phyloP scores from a whole-genome alignment of 495 filamentous ascomycete genomes.

The Jackrogersella multiformis region DNA sequence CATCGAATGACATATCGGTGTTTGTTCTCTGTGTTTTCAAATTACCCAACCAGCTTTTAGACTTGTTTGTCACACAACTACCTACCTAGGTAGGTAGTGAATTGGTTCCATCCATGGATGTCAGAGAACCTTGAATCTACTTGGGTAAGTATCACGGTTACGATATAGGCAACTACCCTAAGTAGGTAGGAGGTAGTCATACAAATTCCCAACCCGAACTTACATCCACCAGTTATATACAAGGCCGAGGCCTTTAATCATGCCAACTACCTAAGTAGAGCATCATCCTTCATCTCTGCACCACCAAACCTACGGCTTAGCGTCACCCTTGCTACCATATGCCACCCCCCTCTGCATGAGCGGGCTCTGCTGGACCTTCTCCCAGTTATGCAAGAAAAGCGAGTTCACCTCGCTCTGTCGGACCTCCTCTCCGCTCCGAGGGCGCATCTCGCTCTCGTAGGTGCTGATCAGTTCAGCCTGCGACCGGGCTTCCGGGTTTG shows the following conservation, averaged over 20 bases:
- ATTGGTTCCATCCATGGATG: no score
- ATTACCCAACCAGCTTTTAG: neutral
- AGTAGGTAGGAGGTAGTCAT: no score
- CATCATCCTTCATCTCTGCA: no score
- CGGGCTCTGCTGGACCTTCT: conserved; percentile 47
- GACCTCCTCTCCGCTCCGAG: conserved; percentile 58
- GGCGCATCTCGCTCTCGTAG: conserved; percentile 62
- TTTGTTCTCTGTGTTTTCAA: neutral
- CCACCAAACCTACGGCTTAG: neutral
- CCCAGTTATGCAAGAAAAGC: conserved; percentile 58
- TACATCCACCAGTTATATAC: no score
- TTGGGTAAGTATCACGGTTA: no score
- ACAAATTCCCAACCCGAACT: no score
- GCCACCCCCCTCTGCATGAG: conserved; percentile 39
- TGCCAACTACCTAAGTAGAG: no score
- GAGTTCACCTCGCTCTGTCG: conserved; percentile 51
- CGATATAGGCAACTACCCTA: no score
- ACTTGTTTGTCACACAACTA: neutral
- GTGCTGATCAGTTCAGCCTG: conserved; percentile 41
- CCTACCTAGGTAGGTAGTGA: no score
- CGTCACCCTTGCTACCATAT: conserved; percentile 14
- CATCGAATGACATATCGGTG: neutral
- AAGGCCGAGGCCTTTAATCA: no score
- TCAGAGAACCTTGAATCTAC: no score
- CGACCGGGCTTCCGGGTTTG: conserved; percentile 30